phyloP scores from a whole-genome alignment of 2,329 filamentous ascomycete species.

The Leptosphaerulina australis region DNA sequence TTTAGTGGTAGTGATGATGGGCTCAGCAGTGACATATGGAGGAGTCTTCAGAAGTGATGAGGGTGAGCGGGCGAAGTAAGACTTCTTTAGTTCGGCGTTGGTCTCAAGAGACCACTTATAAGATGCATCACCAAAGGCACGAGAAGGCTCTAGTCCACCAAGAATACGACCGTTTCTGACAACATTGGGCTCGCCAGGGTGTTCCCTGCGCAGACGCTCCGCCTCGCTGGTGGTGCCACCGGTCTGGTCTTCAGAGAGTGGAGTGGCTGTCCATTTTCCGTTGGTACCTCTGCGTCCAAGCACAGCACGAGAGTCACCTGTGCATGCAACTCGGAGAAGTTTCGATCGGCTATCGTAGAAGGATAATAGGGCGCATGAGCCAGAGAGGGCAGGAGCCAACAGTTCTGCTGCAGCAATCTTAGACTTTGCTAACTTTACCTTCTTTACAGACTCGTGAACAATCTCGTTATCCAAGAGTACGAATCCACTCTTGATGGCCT shows the following conservation, averaged over 20 bases:
- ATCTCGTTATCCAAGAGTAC: conserved; percentile 90
- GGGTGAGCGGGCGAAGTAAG: conserved; percentile 85
- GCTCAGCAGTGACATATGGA: conserved; percentile 96
- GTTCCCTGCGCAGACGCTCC: conserved; percentile 79
- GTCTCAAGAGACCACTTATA: conserved; percentile 96
- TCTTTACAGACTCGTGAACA: conserved; percentile 88
- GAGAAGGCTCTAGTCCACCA: conserved; percentile 87
- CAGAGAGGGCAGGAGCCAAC: conserved; percentile 88
- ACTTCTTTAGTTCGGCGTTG: conserved; percentile 78
- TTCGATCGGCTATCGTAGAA: conserved; percentile 93
- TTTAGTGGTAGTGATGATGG: conserved; percentile 89
- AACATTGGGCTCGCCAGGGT: conserved; percentile 88
- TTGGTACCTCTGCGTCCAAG: conserved; percentile 76
- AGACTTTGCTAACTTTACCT: conserved; percentile 85
- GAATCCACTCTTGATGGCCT: conserved; percentile 92
- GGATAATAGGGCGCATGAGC: conserved; percentile 93
- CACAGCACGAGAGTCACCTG: conserved; percentile 94
- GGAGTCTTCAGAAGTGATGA: conserved; percentile 83
- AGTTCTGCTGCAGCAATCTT: conserved; percentile 91
- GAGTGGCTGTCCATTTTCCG: conserved; percentile 91
- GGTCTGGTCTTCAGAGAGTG: conserved; percentile 92
- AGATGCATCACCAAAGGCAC: conserved; percentile 93
- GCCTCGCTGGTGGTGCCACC: conserved; percentile 86
- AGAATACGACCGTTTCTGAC: conserved; percentile 88
- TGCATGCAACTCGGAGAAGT: conserved; percentile 90